Evolutionary conservation across 2,329 filamentous ascomycete genomes (phyloP), one percentile per base, ranked within the genome.

Genomic region (Fusarium xyrophilum): DNA sequence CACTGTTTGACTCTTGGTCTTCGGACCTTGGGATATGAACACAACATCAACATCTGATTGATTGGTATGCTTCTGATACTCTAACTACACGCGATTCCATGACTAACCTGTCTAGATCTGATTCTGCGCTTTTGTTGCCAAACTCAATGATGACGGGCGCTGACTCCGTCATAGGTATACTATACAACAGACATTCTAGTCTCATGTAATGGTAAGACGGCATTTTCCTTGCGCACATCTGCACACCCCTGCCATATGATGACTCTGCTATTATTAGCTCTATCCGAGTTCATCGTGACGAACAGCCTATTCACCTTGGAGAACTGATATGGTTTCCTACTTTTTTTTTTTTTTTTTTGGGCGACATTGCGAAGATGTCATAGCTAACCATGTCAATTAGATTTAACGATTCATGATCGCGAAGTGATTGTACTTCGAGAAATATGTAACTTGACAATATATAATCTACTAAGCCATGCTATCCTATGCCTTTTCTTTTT

Each of bases 281-380:
- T 69, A 63, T 69, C 62, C 81, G 85, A 87, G 80, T 85, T 83
- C 79, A 82, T 80, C 80, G 75, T 87, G 85, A 86, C 77, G 84
- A 87, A 83, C 76, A 76, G 77, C 72, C 75, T 74, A 77, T 83
- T 86, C 85, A 87, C 84, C 85, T 87, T 87, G 85, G 85, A 87
- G 85, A 87, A 87, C 85, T 87, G 85, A 87, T 76, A 67, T 75
- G 70, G 70, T 69, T 66, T 65, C 58, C 46, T 56, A 55, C 8
- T 36, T 21, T 23, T 19, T 9, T 27, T 54, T n/a, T 63, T 23
- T 13, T 51, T 10, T 65, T 23, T 13, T 51, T 10, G 65, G 46
- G 33, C 38, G 56, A n/a, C 11, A 7, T n/a, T 52, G n/a, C 19
- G 6, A 36, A 53, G 40, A 53, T 30, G 5, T 32, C n/a, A 51